Evolutionary conservation across 164 flowering plant species (phyloP).

Genomic region (Aristolochia contorta): DNA sequence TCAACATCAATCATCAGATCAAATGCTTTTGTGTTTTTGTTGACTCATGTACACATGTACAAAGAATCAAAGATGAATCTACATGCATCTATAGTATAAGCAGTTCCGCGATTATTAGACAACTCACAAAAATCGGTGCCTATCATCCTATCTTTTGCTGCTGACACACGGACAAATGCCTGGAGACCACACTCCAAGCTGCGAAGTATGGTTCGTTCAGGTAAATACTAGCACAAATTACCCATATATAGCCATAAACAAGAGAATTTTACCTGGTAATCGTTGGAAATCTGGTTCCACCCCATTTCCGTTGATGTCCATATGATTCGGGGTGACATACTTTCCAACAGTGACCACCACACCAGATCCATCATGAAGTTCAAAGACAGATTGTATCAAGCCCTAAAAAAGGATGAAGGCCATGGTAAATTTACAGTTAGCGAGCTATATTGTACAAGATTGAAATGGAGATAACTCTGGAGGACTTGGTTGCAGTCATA

Average conservation of each 20-base stretch:
- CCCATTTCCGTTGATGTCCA: conserved; percentile 92
- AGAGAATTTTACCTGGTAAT: conserved; percentile 48
- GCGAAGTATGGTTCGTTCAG: conserved; percentile 14
- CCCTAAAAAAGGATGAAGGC: conserved; percentile 39
- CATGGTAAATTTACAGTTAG: too few relatives aligned
- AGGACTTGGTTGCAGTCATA: background rate
- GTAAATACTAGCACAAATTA: background rate
- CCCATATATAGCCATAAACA: background rate
- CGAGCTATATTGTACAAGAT: too few relatives aligned
- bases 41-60: too few relatives aligned
- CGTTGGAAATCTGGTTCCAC: conserved; percentile 70
- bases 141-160: conserved; percentile 26
- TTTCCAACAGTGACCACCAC: conserved; percentile 91
- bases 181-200: conserved; percentile 66
- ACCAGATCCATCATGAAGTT: conserved; percentile 94
- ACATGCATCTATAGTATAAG: too few relatives aligned
- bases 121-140: too few relatives aligned
- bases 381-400: conserved; percentile 87
- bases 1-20: too few relatives aligned
- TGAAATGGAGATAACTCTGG: too few relatives aligned
- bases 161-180: conserved; percentile 49
- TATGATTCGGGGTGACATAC: conserved; percentile 81
- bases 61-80: too few relatives aligned
- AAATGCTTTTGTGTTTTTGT: too few relatives aligned
- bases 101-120: too few relatives aligned